Evolutionary conservation across 306 rosid species (phyloP), one percentile per base, ranked within the genome.

Genomic region (Medicago lupulina): DNA sequence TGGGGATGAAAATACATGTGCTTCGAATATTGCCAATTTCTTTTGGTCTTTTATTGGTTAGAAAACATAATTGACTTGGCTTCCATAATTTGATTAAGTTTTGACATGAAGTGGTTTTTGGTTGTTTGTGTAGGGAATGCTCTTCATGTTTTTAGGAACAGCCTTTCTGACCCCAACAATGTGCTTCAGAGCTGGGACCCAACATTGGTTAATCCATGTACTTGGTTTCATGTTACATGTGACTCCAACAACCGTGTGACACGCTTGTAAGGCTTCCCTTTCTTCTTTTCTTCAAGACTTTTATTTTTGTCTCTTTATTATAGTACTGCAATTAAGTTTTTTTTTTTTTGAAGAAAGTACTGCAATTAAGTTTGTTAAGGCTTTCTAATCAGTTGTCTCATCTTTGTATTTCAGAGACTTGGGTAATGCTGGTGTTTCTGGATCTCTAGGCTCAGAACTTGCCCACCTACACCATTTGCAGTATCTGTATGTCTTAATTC

Each of bases 141-240:
- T 78, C 81, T 94, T 81, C 90, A 88, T 89, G 93, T 87, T 74
- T 66, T 88, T 71, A 90, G 93, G 84, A 92, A 80, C 72, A 90
- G 87, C 62, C 78, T 94, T 36, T 76, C 82, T 66, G 97, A 92
- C 81, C 91, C 92, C 76, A 89, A 89, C 79, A 90, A 92, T 55
- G 90, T 90, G 61, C 83, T 95, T 23, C 97, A 92, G 83, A 95
- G 97, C 81, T 95, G 99, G 99, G 99, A 95, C 91, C 99, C 99
- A 49, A 95, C 99, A 10, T 85, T 95, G 84, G 99, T 95, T 76
- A 89, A 95, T 89, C 96, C 99, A 10, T 95, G 99, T 87, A 95
- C 97, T 69, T 95, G 99, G 99, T 95, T 95, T 78, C 99, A 95
- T 81, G 90, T 95, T 82, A 83, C 90, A 62, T 95, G 99, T 60